These are phyloP conservation scores for Stemphylium vesicarium DNA, from an alignment of 2,329 filamentous ascomycete genomes.

Conservation along the genomic window DNA sequence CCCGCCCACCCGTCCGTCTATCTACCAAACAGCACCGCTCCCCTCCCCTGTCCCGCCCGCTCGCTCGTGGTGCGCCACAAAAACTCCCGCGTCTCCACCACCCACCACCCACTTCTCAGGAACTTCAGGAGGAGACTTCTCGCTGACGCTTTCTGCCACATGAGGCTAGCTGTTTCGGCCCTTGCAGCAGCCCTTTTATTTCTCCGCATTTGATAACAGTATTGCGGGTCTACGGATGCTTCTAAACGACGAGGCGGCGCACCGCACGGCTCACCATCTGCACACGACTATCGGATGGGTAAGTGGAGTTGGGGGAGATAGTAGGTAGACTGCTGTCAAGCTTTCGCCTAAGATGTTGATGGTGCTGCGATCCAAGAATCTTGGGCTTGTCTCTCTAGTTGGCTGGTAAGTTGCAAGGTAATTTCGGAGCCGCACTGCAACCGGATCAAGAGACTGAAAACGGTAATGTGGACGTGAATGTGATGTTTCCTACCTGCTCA, in stretches of 20 bases:
- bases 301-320: background rate
- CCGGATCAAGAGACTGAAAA: too few species aligned
- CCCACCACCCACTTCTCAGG: background rate
- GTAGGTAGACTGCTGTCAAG: background rate
- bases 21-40: background rate
- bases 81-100: background rate
- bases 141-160: background rate
- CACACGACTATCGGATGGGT: background rate
- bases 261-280: background rate
- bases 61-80: background rate
- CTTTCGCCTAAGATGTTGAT: background rate
- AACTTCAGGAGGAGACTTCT: background rate
- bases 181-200: background rate
- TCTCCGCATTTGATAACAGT: slow-evolving; percentile 3
- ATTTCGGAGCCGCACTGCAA: too few species aligned
- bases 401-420: too few species aligned
- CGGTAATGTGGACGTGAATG: too few species aligned
- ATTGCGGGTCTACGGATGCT: background rate
- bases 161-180: background rate
- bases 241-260: background rate
- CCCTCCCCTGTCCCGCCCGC: background rate
- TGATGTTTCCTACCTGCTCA: too few species aligned
- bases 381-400: too few species aligned
- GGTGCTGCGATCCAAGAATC: too few species aligned
- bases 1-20: slow-evolving; percentile 5